These are phyloP conservation scores for Diutina rugosa DNA, from an alignment of 1,139 yeast species.

Conservation along the genomic window DNA sequence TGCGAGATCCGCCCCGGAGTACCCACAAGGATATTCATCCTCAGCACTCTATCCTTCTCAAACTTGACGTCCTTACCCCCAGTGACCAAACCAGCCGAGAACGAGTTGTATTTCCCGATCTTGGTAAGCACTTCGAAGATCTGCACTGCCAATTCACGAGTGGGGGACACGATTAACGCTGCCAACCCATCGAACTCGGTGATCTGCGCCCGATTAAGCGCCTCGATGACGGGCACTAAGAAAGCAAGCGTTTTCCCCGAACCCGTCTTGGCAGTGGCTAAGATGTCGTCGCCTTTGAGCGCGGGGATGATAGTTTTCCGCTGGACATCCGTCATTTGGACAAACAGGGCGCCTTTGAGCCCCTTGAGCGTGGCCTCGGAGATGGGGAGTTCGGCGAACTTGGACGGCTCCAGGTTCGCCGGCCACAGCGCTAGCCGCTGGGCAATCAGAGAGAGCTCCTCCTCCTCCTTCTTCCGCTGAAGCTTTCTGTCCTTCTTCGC, in stretches of 20 bases:
- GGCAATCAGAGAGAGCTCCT: slow-evolving; percentile 17
- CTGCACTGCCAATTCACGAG: slow-evolving; percentile 89
- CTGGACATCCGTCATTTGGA: slow-evolving; percentile 78
- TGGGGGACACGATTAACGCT: slow-evolving; percentile 84
- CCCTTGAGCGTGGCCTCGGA: slow-evolving; percentile 59
- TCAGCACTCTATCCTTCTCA: slow-evolving; percentile 75
- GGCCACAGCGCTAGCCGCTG: neutral
- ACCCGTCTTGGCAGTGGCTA: slow-evolving; percentile 94
- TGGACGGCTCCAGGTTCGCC: neutral
- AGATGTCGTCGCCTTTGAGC: slow-evolving; percentile 67
- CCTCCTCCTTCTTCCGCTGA: slow-evolving; percentile 26
- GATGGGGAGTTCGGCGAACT: slow-evolving; percentile 64
- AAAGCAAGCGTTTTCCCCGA: slow-evolving; percentile 95
- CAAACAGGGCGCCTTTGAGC: slow-evolving; percentile 55
- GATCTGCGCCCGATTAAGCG: slow-evolving; percentile 61
- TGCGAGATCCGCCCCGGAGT: slow-evolving; percentile 94
- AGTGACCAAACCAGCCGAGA: slow-evolving; percentile 90
- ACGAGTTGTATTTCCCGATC: slow-evolving; percentile 67
- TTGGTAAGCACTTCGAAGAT: slow-evolving; percentile 81
- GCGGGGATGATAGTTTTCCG: slow-evolving; percentile 66
- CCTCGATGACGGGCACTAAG: slow-evolving; percentile 71
- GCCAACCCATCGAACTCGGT: slow-evolving; percentile 88
- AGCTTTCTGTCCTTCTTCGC: slow-evolving; percentile 10
- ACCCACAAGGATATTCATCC: slow-evolving; percentile 80
- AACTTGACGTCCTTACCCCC: slow-evolving; percentile 92